A percentile compares a stretch with the other conserved stretches of the same genome.
Evolutionary conservation across 352 stramenopile genomes (phyloP).

Genomic region (Globisporangium canariense): DNA sequence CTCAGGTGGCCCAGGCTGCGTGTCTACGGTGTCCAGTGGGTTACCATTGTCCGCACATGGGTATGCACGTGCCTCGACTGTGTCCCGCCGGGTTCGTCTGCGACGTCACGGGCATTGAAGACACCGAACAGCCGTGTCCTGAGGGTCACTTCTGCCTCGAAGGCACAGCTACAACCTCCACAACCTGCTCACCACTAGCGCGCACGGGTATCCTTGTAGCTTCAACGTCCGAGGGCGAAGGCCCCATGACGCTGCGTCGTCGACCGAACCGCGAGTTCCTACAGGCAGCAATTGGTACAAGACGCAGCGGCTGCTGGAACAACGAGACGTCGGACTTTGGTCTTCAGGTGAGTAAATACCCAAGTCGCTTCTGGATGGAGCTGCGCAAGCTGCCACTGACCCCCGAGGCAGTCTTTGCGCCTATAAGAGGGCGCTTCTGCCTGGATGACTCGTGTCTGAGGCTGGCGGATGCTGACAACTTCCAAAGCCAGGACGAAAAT

Average conservation of each 20-base stretch:
- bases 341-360: conserved; percentile 83
- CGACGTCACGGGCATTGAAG: conserved; percentile 91
- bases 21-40: conserved; percentile 94
- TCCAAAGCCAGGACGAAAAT: conserved; percentile 62
- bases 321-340: conserved; percentile 95
- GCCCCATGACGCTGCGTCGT: conserved; percentile 39
- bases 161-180: conserved; percentile 92
- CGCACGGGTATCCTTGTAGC: conserved; percentile 40
- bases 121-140: conserved; percentile 92
- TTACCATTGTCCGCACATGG: conserved; percentile 92
- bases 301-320: conserved; percentile 90
- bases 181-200: conserved; percentile 66
- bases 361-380: conserved; percentile 93
- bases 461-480: conserved; percentile 79
- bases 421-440: conserved; percentile 92
- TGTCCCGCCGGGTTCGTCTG: conserved; percentile 95
- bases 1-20: conserved; percentile 54
- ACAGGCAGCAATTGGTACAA: conserved; percentile 47
- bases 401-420: conserved; percentile 60
- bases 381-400: conserved; percentile 87
- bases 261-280: conserved; percentile 17
- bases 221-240: conserved; percentile 32
- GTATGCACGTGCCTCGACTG: conserved; percentile 91
- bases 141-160: conserved; percentile 95
- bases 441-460: conserved; percentile 90